Conservation (phyloP, 78 protist species). For the Protostelium mycophagum region DNA sequence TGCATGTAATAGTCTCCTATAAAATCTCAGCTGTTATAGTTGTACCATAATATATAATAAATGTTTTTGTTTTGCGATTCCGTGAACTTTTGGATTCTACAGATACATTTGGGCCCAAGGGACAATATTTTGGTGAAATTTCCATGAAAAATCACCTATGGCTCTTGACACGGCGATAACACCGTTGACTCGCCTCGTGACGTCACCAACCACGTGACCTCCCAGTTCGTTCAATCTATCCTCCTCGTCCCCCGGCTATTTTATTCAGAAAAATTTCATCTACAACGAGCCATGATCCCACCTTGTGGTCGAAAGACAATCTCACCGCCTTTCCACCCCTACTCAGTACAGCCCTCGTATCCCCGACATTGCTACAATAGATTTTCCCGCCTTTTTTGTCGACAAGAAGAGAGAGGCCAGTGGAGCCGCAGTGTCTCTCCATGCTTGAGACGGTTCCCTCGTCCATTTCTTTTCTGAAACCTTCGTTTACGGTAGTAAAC, state of each 20-base stretch:
- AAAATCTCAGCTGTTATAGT: background rate
- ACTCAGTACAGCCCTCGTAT: slow-evolving; percentile 75
- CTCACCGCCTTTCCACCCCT: slow-evolving; percentile 46
- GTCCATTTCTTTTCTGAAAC: background rate
- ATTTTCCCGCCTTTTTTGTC: background rate
- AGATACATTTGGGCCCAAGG: too few species aligned
- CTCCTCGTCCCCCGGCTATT: slow-evolving; percentile 51
- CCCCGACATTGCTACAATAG: slow-evolving; percentile 66
- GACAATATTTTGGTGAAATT: too few species aligned
- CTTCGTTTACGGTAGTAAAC: background rate
- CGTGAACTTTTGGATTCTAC: too few species aligned
- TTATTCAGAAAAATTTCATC: slow-evolving; percentile 30
- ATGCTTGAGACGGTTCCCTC: background rate
- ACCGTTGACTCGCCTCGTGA: slow-evolving; percentile 70
- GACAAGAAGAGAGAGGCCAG: background rate
- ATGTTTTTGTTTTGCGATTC: too few species aligned
- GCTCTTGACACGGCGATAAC: slow-evolving; percentile 72
- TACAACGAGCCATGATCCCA: too few species aligned
- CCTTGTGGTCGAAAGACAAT: slow-evolving; percentile 75
- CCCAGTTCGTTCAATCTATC: slow-evolving; percentile 69
- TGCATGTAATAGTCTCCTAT: slow-evolving; percentile 49
- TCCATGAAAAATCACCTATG: slow-evolving; percentile 28
- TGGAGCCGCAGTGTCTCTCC: background rate
- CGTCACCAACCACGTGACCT: slow-evolving; percentile 56
- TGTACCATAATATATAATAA: too few species aligned